Percentiles rank a stretch among this genome's conserved stretches.
phyloP scores from a whole-genome alignment of 192 early-diverging fungal species.

The Linnemannia schmuckeri region DNA sequence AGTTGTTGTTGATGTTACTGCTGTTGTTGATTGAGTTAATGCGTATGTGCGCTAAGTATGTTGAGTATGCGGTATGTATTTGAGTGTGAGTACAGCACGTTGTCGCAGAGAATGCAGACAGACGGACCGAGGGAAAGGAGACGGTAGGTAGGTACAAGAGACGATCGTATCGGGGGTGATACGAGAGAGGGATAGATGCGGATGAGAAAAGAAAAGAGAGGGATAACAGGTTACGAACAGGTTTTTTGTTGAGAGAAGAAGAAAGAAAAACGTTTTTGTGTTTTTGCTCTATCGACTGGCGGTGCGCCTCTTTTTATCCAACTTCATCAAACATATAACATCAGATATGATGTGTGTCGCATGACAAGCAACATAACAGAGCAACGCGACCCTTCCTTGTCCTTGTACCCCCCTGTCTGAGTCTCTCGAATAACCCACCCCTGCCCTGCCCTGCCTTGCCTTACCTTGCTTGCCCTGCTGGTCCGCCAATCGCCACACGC shows the following conservation, averaged over 20 bases:
- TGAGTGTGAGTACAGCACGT: too few species aligned
- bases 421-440: neutral
- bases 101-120: too few species aligned
- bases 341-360: neutral
- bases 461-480: neutral
- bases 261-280: neutral
- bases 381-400: neutral
- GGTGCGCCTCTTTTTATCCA: neutral
- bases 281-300: neutral
- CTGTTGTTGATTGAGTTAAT: too few species aligned
- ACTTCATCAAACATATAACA: neutral
- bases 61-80: too few species aligned
- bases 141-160: neutral
- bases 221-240: neutral
- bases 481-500: neutral
- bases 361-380: neutral
- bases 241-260: neutral
- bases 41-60: too few species aligned
- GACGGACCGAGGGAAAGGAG: too few species aligned
- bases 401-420: too few species aligned
- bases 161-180: neutral
- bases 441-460: neutral
- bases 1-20: too few species aligned
- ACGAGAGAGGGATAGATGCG: neutral
- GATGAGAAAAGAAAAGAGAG: neutral